Percentiles rank a stretch among this genome's conserved stretches.
Conservation (phyloP, 139 green algal genomes). For the Tetradesmus lagerheimii region DNA sequence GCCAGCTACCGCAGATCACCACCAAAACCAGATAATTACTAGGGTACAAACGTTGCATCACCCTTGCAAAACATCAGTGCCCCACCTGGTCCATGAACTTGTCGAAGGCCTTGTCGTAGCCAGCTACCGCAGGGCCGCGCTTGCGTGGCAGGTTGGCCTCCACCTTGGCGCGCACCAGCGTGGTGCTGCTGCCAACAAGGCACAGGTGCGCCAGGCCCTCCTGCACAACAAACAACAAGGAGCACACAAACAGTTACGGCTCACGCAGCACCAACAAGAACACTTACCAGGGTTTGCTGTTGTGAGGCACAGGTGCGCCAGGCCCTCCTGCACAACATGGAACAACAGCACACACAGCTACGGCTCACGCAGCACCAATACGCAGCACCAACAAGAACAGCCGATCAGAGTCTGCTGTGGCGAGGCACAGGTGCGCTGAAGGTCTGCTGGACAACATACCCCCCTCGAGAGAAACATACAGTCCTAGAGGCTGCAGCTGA, state of each 20-base stretch:
- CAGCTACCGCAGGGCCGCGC: slow-evolving; percentile 83
- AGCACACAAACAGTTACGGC: too few species aligned
- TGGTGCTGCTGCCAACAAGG: slow-evolving; percentile 89
- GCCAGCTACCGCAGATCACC: too few species aligned
- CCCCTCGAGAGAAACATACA: too few species aligned
- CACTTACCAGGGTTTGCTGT: too few species aligned
- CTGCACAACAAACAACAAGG: slow-evolving; percentile 48
- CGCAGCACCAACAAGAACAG: background rate
- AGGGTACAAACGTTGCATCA: background rate
- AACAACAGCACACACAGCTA: background rate
- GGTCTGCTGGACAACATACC: too few species aligned
- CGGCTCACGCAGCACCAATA: too few species aligned
- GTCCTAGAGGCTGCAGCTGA: too few species aligned
- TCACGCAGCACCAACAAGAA: too few species aligned
- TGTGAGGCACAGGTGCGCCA: slow-evolving; percentile 81
- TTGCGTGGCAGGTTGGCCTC: slow-evolving; percentile 94
- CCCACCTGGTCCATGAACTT: slow-evolving; percentile 80
- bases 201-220: slow-evolving; percentile 93
- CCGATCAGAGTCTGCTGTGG: too few species aligned
- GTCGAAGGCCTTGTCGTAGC: slow-evolving; percentile 90
- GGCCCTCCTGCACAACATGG: slow-evolving; percentile 84
- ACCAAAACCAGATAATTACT: background rate
- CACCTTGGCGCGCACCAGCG: slow-evolving; percentile 81
- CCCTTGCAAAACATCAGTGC: background rate
- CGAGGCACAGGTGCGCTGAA: too few species aligned